Base-by-base conservation (phyloP, 2,329 filamentous ascomycete genomes). In the Paecilomyces variotii region DNA sequence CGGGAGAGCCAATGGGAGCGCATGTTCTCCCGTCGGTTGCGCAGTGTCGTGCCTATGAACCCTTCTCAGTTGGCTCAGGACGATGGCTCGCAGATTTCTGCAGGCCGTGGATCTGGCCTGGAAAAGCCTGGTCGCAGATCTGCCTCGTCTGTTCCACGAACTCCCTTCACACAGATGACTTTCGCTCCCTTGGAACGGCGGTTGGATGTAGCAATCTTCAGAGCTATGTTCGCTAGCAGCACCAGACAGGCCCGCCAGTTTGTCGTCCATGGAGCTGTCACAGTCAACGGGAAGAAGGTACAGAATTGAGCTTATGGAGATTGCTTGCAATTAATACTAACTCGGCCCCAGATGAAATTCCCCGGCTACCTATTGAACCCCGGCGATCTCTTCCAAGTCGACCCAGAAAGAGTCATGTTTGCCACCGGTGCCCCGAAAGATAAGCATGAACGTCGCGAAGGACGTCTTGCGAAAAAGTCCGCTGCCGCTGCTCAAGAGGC, bases 371-470 rank as follows among this genome's bases (percentile, higher is more conserved):
- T 91, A 64, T 84, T 99, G 45, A 99, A 99, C 74, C 95, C 94
- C 2, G 94, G 94, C 65, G 94, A 99, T 73, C 90, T 99, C 86
- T 99, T 99, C 81, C 91, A 96, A 73, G 93, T 99, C 67, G 89
- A 97, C 24, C 82, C 89, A 35, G 90, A 96, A 45, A 86, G 87
- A 66, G 94, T 99, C 58, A 82, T 99, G 75, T 92, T 84, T 68
- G 93, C 90, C 34, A 96, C 92, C 0, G 94, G 94, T 59, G 82
- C 83, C 27, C 83, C 84, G 54, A 94, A 91, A 75, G 74, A 81
- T 54, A 70, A 66, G 57, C 57, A 61, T 24, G 74, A 78, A 61
- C 72, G 76, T 56, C 74, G 76, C 14, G 68, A 72, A 28, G 64
- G 66, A 32, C 74, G 76, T 53, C 52, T 65, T 56, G 63, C 66